A percentile compares a stretch with the other conserved stretches of the same genome.
Evolutionary conservation across 2,329 filamentous ascomycete genomes (phyloP).

Genomic region (Fusarium incarnatum): DNA sequence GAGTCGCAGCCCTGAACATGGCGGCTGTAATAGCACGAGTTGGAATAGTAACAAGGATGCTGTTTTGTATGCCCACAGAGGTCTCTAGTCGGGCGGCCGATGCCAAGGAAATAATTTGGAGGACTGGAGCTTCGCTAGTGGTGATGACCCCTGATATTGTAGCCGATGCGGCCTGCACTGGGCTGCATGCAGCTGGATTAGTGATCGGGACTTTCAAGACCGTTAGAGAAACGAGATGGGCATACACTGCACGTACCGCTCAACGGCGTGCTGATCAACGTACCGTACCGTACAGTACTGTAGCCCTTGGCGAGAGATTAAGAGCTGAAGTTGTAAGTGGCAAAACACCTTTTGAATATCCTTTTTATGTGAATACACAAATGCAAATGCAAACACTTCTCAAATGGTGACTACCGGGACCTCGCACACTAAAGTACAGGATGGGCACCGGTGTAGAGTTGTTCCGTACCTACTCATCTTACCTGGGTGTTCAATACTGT

Average conservation of each 20-base stretch:
- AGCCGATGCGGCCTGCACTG: conserved; percentile 27
- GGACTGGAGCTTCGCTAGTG: conserved; percentile 36
- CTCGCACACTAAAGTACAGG: neutral
- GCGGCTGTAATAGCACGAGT: conserved; percentile 40
- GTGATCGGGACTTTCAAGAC: conserved; percentile 38
- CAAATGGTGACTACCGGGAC: neutral
- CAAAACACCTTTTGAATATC: neutral
- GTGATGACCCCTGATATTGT: conserved; percentile 26
- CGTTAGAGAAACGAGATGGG: conserved; percentile 25
- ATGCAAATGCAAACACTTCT: neutral
- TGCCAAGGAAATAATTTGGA: conserved; percentile 36
- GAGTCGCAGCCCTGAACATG: conserved; percentile 38
- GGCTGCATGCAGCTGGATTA: conserved; percentile 41
- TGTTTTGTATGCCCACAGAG: conserved; percentile 3
- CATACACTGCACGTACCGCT: conserved; percentile 35
- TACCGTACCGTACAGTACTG: neutral
- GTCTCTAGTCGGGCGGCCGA: conserved; percentile 27
- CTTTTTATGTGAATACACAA: neutral
- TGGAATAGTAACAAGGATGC: conserved; percentile 28
- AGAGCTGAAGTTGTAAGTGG: conserved; percentile 3
- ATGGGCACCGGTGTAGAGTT: neutral
- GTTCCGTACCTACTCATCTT: neutral
- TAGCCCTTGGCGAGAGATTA: conserved; percentile 3
- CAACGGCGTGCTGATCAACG: conserved; percentile 26
- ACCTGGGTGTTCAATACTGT: neutral